Evolutionary conservation across 1,284 basidiomycete species (phyloP), one percentile per base, ranked within the genome.

Genomic region (Schizopora paradoxa): DNA sequence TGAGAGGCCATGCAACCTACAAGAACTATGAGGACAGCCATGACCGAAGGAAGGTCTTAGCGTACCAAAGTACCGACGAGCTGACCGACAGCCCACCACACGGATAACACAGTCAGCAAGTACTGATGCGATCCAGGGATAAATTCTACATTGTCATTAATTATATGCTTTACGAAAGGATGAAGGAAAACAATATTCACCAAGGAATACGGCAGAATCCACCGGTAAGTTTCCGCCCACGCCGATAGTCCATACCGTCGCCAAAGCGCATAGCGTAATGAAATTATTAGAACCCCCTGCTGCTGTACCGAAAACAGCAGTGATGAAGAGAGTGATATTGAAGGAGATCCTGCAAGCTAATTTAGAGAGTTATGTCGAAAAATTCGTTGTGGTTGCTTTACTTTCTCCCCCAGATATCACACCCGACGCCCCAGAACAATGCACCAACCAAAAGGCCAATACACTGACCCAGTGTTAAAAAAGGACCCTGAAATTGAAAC

Each of bases 11-110:
- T 5, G 80, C 79, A 34, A 82, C 69, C 74, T 73, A n/a, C n/a
- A n/a, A n/a, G n/a, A 49, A 48, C 45, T 47, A 35, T 1, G 23
- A 11, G 16, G 7, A 49, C 53, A 27, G 18, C n/a, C 54, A 56
- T 28, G n/a, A 56, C 41, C 25, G 27, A 31, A 32, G 39, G n/a
- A 6, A 31, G 10, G 6, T 5, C 11, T 26, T n/a, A 11, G 64
- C 75, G 51, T 59, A 86, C 72, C 56, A 86, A 59, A 65, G 77
- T 75, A 33, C 73, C 72, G 41, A 86, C 52, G 31, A 87, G 67
- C 62, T 81, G 73, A 47, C 85, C 77, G 54, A 85, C 69, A 3
- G 74, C 73, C 82, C 82, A 86, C 79, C 78, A 86, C 18, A 84
- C 76, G 0, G 80, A 80, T 5, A 86, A 66, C 16, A 84, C 64